Conservation (phyloP, 176 grass and related monocot genomes). For the Hyparrhenia diplandra region DNA sequence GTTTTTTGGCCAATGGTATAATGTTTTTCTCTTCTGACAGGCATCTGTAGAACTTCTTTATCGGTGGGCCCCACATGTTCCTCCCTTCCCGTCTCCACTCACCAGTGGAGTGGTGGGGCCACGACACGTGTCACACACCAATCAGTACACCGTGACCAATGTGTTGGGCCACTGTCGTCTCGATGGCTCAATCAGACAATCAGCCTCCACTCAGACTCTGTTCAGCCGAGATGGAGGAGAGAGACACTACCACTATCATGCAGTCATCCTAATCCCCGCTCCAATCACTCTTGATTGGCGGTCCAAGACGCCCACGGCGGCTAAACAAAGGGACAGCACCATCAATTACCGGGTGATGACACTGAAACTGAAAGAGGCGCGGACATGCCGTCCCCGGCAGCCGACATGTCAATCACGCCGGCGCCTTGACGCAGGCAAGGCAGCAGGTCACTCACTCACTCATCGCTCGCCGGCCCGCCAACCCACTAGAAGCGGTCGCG, state of each 20-base stretch:
- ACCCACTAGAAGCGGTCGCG: slow-evolving; percentile 18
- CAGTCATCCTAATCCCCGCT: neutral
- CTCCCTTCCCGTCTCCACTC: neutral
- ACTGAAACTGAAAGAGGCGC: neutral
- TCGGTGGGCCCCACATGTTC: neutral
- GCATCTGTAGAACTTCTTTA: too few species aligned
- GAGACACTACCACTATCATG: too few species aligned
- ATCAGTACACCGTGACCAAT: neutral
- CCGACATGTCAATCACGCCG: slow-evolving; percentile 12
- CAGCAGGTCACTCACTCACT: too few species aligned
- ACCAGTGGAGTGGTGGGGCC: neutral
- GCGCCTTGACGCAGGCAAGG: neutral
- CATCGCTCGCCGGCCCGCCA: neutral
- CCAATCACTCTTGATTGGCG: slow-evolving; percentile 13
- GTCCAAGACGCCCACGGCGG: neutral
- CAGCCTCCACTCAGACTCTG: neutral
- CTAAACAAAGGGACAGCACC: neutral
- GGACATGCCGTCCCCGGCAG: neutral
- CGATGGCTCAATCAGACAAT: neutral
- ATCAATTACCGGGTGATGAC: neutral
- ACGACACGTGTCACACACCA: neutral
- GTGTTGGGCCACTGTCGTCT: neutral
- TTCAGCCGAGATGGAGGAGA: neutral
- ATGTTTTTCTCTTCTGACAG: too few species aligned
- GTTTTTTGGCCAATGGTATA: too few species aligned